Evolutionary conservation across 306 rosid genomes (phyloP).

Genomic region (Senna siamea): DNA sequence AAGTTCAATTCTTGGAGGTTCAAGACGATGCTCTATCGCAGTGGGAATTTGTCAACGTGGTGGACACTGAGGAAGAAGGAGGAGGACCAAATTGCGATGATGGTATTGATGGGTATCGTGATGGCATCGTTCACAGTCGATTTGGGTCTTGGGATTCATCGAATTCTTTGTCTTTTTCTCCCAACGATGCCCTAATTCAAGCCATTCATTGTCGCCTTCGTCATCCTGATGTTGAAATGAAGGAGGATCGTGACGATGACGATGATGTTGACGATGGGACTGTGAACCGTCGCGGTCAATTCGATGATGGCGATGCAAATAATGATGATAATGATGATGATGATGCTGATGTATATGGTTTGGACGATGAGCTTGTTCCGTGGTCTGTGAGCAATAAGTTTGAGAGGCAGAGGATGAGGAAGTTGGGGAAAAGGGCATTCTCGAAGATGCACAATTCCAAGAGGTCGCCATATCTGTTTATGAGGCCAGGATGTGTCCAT

Average conservation of each 20-base stretch:
- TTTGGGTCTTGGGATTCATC: slow-evolving; percentile 35
- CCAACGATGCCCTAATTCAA: slow-evolving; percentile 30
- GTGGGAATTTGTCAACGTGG: slow-evolving; percentile 55
- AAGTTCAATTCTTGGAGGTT: slow-evolving; percentile 49
- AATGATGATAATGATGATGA: slow-evolving; percentile 33
- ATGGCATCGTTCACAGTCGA: not conserved
- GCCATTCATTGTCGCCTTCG: slow-evolving; percentile 2
- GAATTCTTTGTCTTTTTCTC: slow-evolving; percentile 19
- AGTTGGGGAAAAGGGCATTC: slow-evolving; percentile 76
- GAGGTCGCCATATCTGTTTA: slow-evolving; percentile 56
- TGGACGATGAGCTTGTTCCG: slow-evolving; percentile 88
- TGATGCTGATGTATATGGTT: slow-evolving; percentile 42
- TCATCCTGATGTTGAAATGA: slow-evolving; percentile 20
- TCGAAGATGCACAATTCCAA: slow-evolving; percentile 68
- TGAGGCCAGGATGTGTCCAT: slow-evolving; percentile 83
- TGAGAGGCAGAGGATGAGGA: slow-evolving; percentile 86
- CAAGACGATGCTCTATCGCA: slow-evolving; percentile 52
- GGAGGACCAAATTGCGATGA: not conserved
- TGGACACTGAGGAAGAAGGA: slow-evolving; percentile 36
- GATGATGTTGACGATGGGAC: not conserved
- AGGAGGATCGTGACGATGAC: not conserved
- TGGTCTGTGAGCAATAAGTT: slow-evolving; percentile 72
- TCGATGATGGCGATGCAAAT: not conserved
- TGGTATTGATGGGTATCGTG: not conserved
- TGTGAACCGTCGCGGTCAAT: too few species aligned